Evolutionary conservation across 257 asterid genomes (phyloP), one percentile per base, ranked within the genome.

Genomic region (Forsythia viridissima): DNA sequence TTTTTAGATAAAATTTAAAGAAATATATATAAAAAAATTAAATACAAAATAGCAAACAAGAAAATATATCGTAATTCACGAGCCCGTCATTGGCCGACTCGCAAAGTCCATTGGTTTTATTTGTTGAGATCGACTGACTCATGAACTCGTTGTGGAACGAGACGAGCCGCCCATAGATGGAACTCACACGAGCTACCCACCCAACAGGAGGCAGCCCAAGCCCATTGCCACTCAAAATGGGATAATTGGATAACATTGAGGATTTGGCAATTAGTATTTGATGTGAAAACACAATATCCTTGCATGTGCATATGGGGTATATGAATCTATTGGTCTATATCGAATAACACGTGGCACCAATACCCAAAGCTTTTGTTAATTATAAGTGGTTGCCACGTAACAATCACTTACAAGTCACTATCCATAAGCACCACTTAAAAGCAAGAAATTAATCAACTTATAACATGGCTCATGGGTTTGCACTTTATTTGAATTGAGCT

Each of bases 291-390:
- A 40, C 57, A 34, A 13, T 37, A 67, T 55, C 75, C 75, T 44
- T 70, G 71, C 87, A 83, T 85, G 89, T 86, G 92, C 84, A 77
- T 30, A 82, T 77, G 86, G 84, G 78, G 78, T 83, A 61, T 79
- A 66, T 63, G 11, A 74, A 77, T 9, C 69, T 3, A 80, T 82
- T 69, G 88, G 79, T 77, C 43, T 36, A 61, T 5, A 65, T 73
- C 66, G 73, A 52, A 74, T 43, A 24, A 24, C 76, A 70, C 67
- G 76, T 79, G 83, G 71, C 71, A 40, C 36, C 76, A 78, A 67
- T 20, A 8, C 21, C 10, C n/a, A 40, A 65, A 21, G 8, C 30
- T 42, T 57, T 69, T 11, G 34, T 57, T 57, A 68, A 39, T 76
- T 80, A 70, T 82, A 80, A 63, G 83, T 76, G 81, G 77, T 80